Conservation (phyloP, 805 yeast species). For the Candida argentea region DNA sequence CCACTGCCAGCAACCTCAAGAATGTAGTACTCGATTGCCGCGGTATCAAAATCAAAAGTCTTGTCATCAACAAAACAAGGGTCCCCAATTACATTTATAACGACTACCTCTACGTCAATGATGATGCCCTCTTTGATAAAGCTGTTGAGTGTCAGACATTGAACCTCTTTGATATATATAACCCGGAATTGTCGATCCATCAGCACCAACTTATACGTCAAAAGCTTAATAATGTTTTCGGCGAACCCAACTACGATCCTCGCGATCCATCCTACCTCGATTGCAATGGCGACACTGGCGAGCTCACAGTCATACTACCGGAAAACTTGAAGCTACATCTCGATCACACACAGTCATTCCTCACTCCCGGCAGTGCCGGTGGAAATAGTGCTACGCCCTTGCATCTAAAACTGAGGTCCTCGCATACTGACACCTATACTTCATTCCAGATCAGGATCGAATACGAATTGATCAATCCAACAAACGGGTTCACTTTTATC, state of each 20-base stretch:
- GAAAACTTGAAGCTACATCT: slow-evolving; percentile 52
- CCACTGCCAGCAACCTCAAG: slow-evolving; percentile 49
- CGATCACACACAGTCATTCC: slow-evolving; percentile 35
- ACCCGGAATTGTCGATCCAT: slow-evolving; percentile 29
- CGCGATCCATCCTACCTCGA: slow-evolving; percentile 8
- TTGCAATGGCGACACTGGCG: slow-evolving; percentile 43
- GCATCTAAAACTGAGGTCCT: slow-evolving; percentile 22
- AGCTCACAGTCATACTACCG: slow-evolving; percentile 54
- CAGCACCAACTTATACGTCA: slow-evolving; percentile 54
- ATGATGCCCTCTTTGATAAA: slow-evolving; percentile 19
- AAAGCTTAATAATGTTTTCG: slow-evolving; percentile 42
- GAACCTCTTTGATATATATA: slow-evolving; percentile 33
- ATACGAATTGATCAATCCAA: slow-evolving; percentile 55
- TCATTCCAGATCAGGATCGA: slow-evolving; percentile 66
- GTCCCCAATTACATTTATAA: slow-evolving; percentile 44
- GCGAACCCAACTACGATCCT: slow-evolving; percentile 32
- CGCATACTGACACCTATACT: slow-evolving; percentile 39
- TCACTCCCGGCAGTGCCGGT: slow-evolving; percentile 21
- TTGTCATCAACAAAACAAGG: slow-evolving; percentile 48
- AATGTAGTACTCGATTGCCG: slow-evolving; percentile 70
- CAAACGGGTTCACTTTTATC: slow-evolving; percentile 67
- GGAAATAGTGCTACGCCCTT: slow-evolving; percentile 25
- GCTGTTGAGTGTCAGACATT: slow-evolving; percentile 14
- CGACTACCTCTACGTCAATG: slow-evolving; percentile 40
- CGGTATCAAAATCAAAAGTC: slow-evolving; percentile 54